Evolutionary conservation across 1,284 basidiomycete genomes (phyloP).

Genomic region (Sutorius eximius): DNA sequence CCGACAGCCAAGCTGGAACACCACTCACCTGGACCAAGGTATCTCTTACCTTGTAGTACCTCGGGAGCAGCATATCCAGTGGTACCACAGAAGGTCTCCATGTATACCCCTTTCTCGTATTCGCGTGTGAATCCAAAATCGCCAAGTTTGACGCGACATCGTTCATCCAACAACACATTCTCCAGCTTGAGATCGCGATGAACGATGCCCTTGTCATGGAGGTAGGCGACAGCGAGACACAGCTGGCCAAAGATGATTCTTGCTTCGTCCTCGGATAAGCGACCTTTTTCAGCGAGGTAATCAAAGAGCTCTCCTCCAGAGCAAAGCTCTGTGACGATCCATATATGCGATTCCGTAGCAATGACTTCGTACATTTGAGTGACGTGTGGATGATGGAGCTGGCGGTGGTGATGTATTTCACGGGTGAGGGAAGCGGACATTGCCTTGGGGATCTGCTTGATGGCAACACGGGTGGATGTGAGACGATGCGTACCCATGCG

Average conservation of each 20-base stretch:
- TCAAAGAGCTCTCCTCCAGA: constrained; percentile 96
- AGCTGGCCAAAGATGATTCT: constrained; percentile 89
- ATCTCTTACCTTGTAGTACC: constrained; percentile 88
- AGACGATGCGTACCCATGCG: constrained; percentile 90
- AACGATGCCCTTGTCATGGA: constrained; percentile 89
- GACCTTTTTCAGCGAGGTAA: constrained; percentile 93
- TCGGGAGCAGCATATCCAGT: constrained; percentile 96
- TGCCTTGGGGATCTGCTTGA: constrained; percentile 97
- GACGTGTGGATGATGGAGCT: constrained; percentile 92
- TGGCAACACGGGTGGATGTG: constrained; percentile 86
- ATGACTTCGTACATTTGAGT: constrained; percentile 97
- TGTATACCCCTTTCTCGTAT: constrained; percentile 78
- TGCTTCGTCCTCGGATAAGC: constrained; percentile 81
- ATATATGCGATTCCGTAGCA: constrained; percentile 92
- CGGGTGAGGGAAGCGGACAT: constrained; percentile 89
- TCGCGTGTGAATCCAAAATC: constrained; percentile 98
- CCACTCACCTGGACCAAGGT: constrained; percentile 79
- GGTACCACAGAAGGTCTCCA: constrained; percentile 98
- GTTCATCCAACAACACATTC: constrained; percentile 90
- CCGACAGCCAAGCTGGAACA: background rate
- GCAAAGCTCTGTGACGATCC: constrained; percentile 97
- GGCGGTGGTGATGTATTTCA: constrained; percentile 97
- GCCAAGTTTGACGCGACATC: constrained; percentile 85
- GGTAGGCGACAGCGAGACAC: constrained; percentile 91
- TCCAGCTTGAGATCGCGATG: constrained; percentile 97